Base-by-base conservation (phyloP, 1,139 yeast genomes). In the Meyerozyma guilliermondii region DNA sequence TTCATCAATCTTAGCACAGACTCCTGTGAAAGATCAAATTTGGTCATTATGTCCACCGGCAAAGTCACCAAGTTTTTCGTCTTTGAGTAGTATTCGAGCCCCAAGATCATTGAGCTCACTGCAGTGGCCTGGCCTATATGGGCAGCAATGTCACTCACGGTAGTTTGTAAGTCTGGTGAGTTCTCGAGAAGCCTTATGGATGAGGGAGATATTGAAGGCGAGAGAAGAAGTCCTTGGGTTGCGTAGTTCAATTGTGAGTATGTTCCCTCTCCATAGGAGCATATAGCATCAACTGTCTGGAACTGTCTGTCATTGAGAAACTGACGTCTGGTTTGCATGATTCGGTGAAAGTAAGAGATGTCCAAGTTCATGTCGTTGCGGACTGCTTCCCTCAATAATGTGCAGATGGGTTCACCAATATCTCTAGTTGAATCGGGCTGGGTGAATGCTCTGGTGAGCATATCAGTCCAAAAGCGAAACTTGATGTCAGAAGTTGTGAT, bases 111-210 rank as follows among this genome's bases (percentile, higher is more conserved):
- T 2, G 86, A 73, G 1, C 88, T 82, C 6, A 87, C 70, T 0
- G 89, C 83, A 2, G 84, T 80, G 1, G 94, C 87, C 58, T 87
- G 95, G 4, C 96, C 96, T 28, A 87, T 66, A 60, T 87, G 95
- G 0, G 94, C 95, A 17, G 83, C 78, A 20, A 85, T 76, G 48
- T 85, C 89, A 38, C 78, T 68, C 4, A 78, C 60, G 6, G 66
- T 60, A 7, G 59, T 55, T 52, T 78, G 74, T 39, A 83, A 56
- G 4, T 52, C 50, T 0, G 74, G 60, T 27, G 78, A 68, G 35
- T 62, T 61, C 46, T 80, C 80, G 33, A 84, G 60, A 20, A 81
- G 56, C 35, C 64, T 60, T 14, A 78, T 71, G 0, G 78, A 71
- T 2, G 82, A 75, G 0, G 86, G 84, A 1, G 87, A 77, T 5